Percentiles rank a stretch among this genome's conserved stretches.
phyloP scores from a whole-genome alignment of 2,329 filamentous ascomycete species.

The Dactylellina sp. region DNA sequence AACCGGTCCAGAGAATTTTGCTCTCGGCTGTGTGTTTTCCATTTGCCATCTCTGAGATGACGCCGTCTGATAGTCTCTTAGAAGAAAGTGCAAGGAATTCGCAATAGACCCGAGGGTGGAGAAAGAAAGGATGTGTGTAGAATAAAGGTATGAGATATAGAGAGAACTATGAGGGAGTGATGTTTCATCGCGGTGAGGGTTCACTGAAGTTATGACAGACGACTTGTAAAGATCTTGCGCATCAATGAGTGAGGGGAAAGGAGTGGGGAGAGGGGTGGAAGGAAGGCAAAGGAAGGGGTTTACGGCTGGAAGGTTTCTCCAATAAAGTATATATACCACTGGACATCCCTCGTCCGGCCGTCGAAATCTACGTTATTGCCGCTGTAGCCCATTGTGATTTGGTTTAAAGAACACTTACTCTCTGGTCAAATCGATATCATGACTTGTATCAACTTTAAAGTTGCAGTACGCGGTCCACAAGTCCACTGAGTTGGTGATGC shows the following conservation, averaged over 20 bases:
- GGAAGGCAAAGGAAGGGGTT: slow-evolving; percentile 21
- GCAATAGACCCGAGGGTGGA: slow-evolving; percentile 45
- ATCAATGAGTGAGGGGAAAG: slow-evolving; percentile 36
- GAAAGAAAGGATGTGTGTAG: slow-evolving; percentile 35
- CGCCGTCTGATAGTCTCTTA: slow-evolving; percentile 45
- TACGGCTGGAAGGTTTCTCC: slow-evolving; percentile 54
- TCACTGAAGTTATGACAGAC: slow-evolving; percentile 57
- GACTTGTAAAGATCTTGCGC: slow-evolving; percentile 57
- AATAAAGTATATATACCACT: slow-evolving; percentile 52
- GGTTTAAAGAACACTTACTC: slow-evolving; percentile 83
- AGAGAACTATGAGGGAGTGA: slow-evolving; percentile 41
- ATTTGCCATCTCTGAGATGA: slow-evolving; percentile 49
- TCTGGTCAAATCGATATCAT: slow-evolving; percentile 94
- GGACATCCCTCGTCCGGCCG: slow-evolving; percentile 53
- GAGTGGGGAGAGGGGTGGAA: not conserved
- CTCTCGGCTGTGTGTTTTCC: slow-evolving; percentile 48
- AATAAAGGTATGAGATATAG: slow-evolving; percentile 45
- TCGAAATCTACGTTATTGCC: slow-evolving; percentile 54
- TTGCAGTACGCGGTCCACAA: slow-evolving; percentile 97
- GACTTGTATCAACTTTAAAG: slow-evolving; percentile 97
- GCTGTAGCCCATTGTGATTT: slow-evolving; percentile 34
- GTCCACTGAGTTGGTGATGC: slow-evolving; percentile 92
- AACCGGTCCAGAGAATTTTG: slow-evolving; percentile 54
- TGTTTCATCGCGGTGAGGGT: slow-evolving; percentile 55
- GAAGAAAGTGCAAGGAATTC: slow-evolving; percentile 49